A percentile compares a stretch with the other conserved stretches of the same genome.
phyloP scores from a whole-genome alignment of 768 basidiomycete species.

The Pluteus cervinus region DNA sequence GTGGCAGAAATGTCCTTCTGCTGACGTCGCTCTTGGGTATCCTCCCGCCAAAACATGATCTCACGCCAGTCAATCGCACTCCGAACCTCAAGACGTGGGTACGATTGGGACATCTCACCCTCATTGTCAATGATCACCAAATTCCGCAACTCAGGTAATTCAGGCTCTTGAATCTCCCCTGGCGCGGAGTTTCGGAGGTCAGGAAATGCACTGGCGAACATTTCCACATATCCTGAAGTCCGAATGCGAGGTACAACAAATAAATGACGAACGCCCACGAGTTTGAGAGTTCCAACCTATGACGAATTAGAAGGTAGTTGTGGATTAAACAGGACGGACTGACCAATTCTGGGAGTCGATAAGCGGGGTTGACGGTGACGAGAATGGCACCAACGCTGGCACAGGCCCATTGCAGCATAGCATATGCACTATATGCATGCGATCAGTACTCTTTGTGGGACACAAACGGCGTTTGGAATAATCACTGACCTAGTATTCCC shows the following conservation, averaged over 20 bases:
- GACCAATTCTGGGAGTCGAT: constrained; percentile 66
- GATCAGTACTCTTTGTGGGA: neutral
- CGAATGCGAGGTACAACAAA: constrained; percentile 70
- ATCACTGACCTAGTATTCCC: constrained; percentile 70
- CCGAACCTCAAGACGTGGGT: constrained; percentile 36
- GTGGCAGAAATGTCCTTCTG: constrained; percentile 36
- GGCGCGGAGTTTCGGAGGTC: constrained; percentile 42
- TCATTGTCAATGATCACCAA: constrained; percentile 65
- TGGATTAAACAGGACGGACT: constrained; percentile 13
- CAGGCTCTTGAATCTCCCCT: constrained; percentile 51
- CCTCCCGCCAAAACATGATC: constrained; percentile 62
- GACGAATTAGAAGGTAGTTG: constrained; percentile 4
- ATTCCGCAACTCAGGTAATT: constrained; percentile 55
- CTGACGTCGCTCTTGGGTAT: constrained; percentile 31
- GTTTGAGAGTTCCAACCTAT: constrained; percentile 55
- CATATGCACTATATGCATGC: constrained; percentile 53
- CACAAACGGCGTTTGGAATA: neutral
- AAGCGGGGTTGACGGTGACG: constrained; percentile 81
- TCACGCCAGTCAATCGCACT: constrained; percentile 69
- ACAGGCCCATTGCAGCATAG: constrained; percentile 80
- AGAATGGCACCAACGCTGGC: constrained; percentile 80
- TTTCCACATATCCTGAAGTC: constrained; percentile 54
- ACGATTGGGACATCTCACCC: constrained; percentile 27
- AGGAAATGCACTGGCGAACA: constrained; percentile 53
- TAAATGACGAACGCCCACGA: constrained; percentile 63